Percentiles rank a stretch among this genome's conserved stretches.
Evolutionary conservation across 768 basidiomycete genomes (phyloP).

Genomic region (Mycena maculata): DNA sequence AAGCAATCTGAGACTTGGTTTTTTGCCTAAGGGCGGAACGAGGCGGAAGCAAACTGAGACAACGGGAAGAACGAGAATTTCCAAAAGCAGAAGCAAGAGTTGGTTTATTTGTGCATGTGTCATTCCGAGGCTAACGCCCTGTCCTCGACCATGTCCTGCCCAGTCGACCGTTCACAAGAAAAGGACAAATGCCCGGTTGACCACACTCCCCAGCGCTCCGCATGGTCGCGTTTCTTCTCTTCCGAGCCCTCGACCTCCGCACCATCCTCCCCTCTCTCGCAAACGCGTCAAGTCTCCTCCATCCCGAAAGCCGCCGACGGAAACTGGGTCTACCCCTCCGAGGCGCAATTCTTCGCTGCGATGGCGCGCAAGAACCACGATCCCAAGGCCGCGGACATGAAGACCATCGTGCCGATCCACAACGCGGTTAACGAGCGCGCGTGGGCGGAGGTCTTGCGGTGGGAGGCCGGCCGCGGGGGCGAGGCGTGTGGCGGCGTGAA

Average conservation of each 20-base stretch:
- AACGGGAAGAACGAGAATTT: not conserved
- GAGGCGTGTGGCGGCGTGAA: constrained; percentile 84
- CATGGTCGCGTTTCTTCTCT: constrained; percentile 55
- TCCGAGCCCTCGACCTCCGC: constrained; percentile 35
- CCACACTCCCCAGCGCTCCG: constrained; percentile 48
- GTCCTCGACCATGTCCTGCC: constrained; percentile 18
- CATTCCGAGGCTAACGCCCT: not conserved
- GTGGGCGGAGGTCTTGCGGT: constrained; percentile 84
- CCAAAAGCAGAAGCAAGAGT: not conserved
- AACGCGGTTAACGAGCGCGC: constrained; percentile 98
- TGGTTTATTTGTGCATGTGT: not conserved
- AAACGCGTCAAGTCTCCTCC: constrained; percentile 84
- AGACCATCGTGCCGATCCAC: constrained; percentile 95
- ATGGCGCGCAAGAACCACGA: constrained; percentile 95
- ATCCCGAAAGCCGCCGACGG: constrained; percentile 80
- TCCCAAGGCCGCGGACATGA: constrained; percentile 91
- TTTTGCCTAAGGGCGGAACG: too few relatives aligned
- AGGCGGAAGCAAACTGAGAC: constrained; percentile 1
- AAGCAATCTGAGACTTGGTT: too few relatives aligned
- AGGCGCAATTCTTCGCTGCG: constrained; percentile 98
- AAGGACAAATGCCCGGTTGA: constrained; percentile 54
- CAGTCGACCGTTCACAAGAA: constrained; percentile 32
- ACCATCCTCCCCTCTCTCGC: constrained; percentile 59
- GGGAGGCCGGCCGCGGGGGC: constrained; percentile 86
- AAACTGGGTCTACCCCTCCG: constrained; percentile 98